Conservation (phyloP, 2,329 filamentous ascomycete genomes). For the Microdochium nivale region DNA sequence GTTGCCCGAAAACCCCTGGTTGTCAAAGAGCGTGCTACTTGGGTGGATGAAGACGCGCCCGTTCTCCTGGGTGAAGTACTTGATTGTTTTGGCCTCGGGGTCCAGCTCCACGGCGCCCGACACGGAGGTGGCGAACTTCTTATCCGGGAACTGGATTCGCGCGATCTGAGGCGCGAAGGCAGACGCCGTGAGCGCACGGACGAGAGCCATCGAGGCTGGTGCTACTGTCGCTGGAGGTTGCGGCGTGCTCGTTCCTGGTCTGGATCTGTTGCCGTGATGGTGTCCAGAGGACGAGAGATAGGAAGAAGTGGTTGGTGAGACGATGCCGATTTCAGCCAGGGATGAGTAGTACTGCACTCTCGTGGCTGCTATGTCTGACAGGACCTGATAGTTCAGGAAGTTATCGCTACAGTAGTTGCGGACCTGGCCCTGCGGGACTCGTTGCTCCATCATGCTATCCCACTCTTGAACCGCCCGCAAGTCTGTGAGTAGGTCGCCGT, state of each 20-base stretch:
- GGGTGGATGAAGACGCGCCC: constrained; percentile 91
- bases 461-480: constrained; percentile 77
- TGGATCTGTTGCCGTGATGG: constrained; percentile 11
- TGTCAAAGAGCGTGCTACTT: constrained; percentile 75
- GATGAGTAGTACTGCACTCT: constrained; percentile 78
- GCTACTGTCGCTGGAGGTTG: background rate
- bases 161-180: constrained; percentile 81
- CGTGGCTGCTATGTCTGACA: constrained; percentile 83
- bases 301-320: constrained; percentile 29
- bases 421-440: constrained; percentile 53
- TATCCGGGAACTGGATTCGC: constrained; percentile 87
- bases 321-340: constrained; percentile 77
- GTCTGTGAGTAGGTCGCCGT: constrained; percentile 86
- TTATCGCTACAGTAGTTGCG: constrained; percentile 76
- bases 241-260: constrained; percentile 3
- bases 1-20: constrained; percentile 66
- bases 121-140: constrained; percentile 83
- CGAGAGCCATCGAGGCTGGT: constrained; percentile 34
- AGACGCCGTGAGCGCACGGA: constrained; percentile 63
- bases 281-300: background rate
- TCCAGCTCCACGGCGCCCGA: constrained; percentile 89
- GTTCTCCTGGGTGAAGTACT: constrained; percentile 81
- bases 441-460: constrained; percentile 54
- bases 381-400: constrained; percentile 74
- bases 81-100: constrained; percentile 84